These are phyloP conservation scores for Cylindrotheca fusiformis DNA, from an alignment of 108 stramenopile genomes.

Conservation along the genomic window DNA sequence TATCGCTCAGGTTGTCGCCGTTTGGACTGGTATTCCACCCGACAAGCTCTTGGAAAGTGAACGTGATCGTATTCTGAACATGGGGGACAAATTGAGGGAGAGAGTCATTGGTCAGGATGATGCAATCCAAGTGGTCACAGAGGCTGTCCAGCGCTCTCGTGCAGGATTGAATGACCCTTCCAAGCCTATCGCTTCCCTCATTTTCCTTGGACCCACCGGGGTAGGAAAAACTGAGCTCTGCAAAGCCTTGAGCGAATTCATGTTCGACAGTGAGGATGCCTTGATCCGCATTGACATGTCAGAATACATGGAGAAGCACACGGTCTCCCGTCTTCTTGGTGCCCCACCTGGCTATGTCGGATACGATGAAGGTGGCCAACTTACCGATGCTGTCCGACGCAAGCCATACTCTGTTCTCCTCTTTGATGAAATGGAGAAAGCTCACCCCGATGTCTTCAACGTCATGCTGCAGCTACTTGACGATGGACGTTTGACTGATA, in stretches of 20 bases:
- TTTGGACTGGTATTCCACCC: slow-evolving; percentile 94
- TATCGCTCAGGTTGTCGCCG: slow-evolving; percentile 88
- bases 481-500: slow-evolving; percentile 98
- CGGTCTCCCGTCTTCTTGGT: slow-evolving; percentile 91
- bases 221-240: slow-evolving; percentile 90
- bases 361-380: slow-evolving; percentile 98
- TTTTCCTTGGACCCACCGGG: slow-evolving; percentile 94
- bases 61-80: slow-evolving; percentile 87
- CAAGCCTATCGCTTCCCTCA: slow-evolving; percentile 89
- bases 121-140: slow-evolving; percentile 87
- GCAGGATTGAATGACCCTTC: slow-evolving; percentile 90
- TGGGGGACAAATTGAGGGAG: slow-evolving; percentile 82
- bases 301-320: slow-evolving; percentile 96
- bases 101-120: slow-evolving; percentile 94
- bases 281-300: slow-evolving; percentile 97
- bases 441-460: slow-evolving; percentile 97
- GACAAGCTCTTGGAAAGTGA: slow-evolving; percentile 88
- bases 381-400: slow-evolving; percentile 97
- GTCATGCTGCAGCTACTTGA: slow-evolving; percentile 96
- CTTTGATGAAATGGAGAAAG: slow-evolving; percentile 99
- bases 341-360: slow-evolving; percentile 98
- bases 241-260: slow-evolving; percentile 89
- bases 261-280: slow-evolving; percentile 91
- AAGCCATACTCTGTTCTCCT: slow-evolving; percentile 95
- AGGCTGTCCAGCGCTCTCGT: slow-evolving; percentile 88